A percentile compares a stretch with the other conserved stretches of the same genome.
These are phyloP conservation scores for Candida tunisiensis DNA, from an alignment of 1,139 yeast genomes.

Conservation along the genomic window DNA sequence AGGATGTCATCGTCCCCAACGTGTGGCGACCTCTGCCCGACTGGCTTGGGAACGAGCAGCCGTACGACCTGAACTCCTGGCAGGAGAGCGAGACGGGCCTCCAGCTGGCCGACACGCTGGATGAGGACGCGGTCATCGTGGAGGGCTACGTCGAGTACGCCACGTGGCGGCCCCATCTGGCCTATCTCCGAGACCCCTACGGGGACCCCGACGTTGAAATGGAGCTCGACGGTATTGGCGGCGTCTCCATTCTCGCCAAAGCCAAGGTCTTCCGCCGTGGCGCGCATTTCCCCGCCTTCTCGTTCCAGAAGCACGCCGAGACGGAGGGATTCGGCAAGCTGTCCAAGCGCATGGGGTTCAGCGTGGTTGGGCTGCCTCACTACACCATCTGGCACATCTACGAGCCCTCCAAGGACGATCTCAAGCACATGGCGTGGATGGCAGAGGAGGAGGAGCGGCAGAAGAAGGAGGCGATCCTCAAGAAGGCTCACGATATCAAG, in stretches of 20 bases:
- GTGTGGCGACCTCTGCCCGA: slow-evolving; percentile 89
- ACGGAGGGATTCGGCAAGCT: slow-evolving; percentile 88
- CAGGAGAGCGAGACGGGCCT: slow-evolving; percentile 74
- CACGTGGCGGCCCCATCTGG: slow-evolving; percentile 86
- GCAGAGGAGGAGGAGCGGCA: slow-evolving; percentile 75
- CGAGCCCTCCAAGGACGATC: slow-evolving; percentile 75
- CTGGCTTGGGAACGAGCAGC: slow-evolving; percentile 81
- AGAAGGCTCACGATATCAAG: slow-evolving; percentile 53
- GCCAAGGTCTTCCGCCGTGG: slow-evolving; percentile 71
- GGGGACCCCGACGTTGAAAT: slow-evolving; percentile 75
- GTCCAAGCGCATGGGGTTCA: slow-evolving; percentile 65
- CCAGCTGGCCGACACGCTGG: slow-evolving; percentile 54
- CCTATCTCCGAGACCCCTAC: slow-evolving; percentile 65
- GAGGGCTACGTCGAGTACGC: slow-evolving; percentile 89
- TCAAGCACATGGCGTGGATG: slow-evolving; percentile 95
- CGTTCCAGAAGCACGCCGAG: slow-evolving; percentile 83
- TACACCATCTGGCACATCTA: slow-evolving; percentile 88
- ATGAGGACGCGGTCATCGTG: slow-evolving; percentile 80
- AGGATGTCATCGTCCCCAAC: slow-evolving; percentile 66
- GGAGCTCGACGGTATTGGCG: slow-evolving; percentile 86
- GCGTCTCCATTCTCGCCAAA: slow-evolving; percentile 68
- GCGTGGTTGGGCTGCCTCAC: slow-evolving; percentile 75
- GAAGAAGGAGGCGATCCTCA: slow-evolving; percentile 46
- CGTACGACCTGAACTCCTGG: slow-evolving; percentile 87
- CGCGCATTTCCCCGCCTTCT: slow-evolving; percentile 79